Evolutionary conservation across 2,329 filamentous ascomycete species (phyloP).

Genomic region (Hypoxylon sp.): DNA sequence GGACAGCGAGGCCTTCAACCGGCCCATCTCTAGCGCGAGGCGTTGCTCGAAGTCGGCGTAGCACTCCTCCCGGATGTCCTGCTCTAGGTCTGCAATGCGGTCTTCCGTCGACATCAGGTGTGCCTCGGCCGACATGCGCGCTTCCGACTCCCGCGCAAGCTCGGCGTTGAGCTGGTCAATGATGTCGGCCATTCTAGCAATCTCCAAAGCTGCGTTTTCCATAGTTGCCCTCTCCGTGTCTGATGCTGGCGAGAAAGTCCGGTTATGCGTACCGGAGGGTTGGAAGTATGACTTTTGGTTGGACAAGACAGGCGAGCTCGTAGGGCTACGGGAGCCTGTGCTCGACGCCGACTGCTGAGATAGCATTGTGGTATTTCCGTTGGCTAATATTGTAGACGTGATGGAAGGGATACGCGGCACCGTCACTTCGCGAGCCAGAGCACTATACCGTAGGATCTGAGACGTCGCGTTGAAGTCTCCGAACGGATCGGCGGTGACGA

Average conservation of each 20-base stretch:
- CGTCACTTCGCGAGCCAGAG: slow-evolving; percentile 89
- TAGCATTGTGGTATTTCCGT: slow-evolving; percentile 36
- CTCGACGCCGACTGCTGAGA: slow-evolving; percentile 34
- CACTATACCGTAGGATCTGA: slow-evolving; percentile 93
- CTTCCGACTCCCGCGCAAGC: slow-evolving; percentile 74
- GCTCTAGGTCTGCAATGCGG: slow-evolving; percentile 72
- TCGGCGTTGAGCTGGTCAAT: slow-evolving; percentile 77
- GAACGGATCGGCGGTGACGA: slow-evolving; percentile 90
- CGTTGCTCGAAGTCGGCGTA: slow-evolving; percentile 84
- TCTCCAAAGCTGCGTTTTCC: slow-evolving; percentile 81
- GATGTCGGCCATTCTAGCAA: slow-evolving; percentile 79
- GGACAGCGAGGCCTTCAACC: slow-evolving; percentile 83
- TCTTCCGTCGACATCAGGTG: slow-evolving; percentile 76
- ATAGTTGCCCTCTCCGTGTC: slow-evolving; percentile 73
- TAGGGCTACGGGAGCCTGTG: slow-evolving; percentile 38
- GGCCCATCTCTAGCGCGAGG: slow-evolving; percentile 75
- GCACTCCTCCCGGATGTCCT: slow-evolving; percentile 87
- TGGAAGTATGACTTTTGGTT: slow-evolving; percentile 54
- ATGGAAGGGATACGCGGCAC: slow-evolving; percentile 88
- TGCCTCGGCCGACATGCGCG: slow-evolving; percentile 75
- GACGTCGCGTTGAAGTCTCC: slow-evolving; percentile 97
- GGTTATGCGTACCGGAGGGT: slow-evolving; percentile 44
- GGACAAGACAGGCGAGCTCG: slow-evolving; percentile 41
- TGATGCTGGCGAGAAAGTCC: slow-evolving; percentile 50
- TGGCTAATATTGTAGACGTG: slow-evolving; percentile 70